A percentile compares a stretch with the other conserved stretches of the same genome.
phyloP scores from a whole-genome alignment of 1,284 basidiomycete species.

The Irpex rosettiformis region DNA sequence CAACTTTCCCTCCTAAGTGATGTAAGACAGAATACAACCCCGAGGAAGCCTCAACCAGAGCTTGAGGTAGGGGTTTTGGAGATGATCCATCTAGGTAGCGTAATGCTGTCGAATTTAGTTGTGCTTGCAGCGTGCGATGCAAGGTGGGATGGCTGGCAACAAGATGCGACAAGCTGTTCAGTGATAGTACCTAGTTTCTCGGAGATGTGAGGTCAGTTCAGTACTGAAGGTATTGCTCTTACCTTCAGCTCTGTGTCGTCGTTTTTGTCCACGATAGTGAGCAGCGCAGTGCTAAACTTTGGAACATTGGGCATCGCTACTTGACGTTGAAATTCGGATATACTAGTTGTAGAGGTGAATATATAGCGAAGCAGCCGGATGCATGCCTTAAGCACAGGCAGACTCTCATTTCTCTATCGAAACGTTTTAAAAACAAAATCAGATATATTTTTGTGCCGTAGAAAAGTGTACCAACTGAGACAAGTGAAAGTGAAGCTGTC shows the following conservation, averaged over 20 bases:
- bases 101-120: constrained; percentile 50
- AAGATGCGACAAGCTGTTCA: constrained; percentile 53
- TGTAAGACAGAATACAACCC: constrained; percentile 59
- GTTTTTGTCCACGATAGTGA: constrained; percentile 51
- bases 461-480: constrained; percentile 53
- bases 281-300: constrained; percentile 60
- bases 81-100: constrained; percentile 53
- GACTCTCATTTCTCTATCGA: constrained; percentile 62
- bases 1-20: constrained; percentile 73
- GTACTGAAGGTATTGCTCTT: constrained; percentile 3
- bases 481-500: constrained; percentile 54
- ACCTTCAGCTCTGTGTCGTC: constrained; percentile 53
- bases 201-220: background rate
- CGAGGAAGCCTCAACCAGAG: constrained; percentile 48
- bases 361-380: constrained; percentile 59
- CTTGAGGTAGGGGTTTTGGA: constrained; percentile 36
- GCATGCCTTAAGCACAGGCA: constrained; percentile 53
- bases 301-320: constrained; percentile 65
- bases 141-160: constrained; percentile 63
- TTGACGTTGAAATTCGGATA: constrained; percentile 75
- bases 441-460: constrained; percentile 18
- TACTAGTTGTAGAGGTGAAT: constrained; percentile 52
- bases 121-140: constrained; percentile 48
- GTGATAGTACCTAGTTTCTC: constrained; percentile 42
- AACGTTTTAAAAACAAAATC: constrained; percentile 5